Base-by-base conservation (phyloP, 2,329 filamentous ascomycete species). In the Cytospora schulzeri region DNA sequence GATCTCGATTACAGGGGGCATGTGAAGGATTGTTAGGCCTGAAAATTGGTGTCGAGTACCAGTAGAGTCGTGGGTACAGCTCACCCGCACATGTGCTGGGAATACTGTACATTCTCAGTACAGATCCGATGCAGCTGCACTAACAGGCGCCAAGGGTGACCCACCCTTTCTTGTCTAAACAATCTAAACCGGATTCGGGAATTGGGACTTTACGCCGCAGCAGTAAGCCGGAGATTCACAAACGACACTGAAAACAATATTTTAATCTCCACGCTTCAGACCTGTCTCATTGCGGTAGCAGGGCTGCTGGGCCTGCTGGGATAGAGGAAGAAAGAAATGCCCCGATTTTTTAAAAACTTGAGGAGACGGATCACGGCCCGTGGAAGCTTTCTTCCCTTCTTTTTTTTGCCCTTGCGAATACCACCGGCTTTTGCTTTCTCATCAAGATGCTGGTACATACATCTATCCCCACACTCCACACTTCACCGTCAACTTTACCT, bases 1-100 rank as follows among this genome's bases (percentile, higher is more conserved):
- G 59, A 61, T 61, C 59, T 61, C 59, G 59, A 61, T 61, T 61
- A 28, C 59, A 55, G 59, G 59, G n/a, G 59, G 51, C 35, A 48
- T 41, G 45, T 24, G 9, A 3, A 48, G n/a, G 45, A 24, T 17
- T 48, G 45, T 22, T 48, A 48, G 45, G n/a, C 45, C 1, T 12
- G n/a, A 5, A 19, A 4, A 7, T 12, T 48, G 14, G 45, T 4
- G n/a, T 3, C n/a, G 8, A 2, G 45, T 48, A 48, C 9, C 11
- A 19, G n/a, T 11, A 24, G n/a, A 48, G 45, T 48, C n/a, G 38
- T 41, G 38, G 38, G 38, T 41, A 48, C 45, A 24, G 38, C 15
- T 4, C 8, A 41, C 38, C 17, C 19, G n/a, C 1, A 11, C 33
- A n/a, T 41, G 38, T 41, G 38, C 5, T 14, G 1, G 2, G 7